Evolutionary conservation across 116 monocot genomes (phyloP), one percentile per base, ranked within the genome.

Genomic region (Zostera marina): DNA sequence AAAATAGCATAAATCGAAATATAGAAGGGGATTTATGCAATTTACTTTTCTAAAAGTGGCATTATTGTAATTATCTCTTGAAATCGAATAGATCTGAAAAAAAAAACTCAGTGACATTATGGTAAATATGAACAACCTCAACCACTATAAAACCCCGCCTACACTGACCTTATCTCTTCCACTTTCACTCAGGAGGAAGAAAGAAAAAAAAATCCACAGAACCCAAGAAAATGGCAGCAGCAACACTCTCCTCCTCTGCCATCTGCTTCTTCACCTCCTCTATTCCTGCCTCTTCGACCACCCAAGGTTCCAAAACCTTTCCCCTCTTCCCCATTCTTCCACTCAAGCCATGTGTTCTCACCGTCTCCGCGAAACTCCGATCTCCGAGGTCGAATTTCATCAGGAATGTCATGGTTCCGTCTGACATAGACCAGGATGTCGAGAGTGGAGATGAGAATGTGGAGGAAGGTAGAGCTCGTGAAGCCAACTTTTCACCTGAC

Each of bases 401-500:
- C 25, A 21, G 45, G 10, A 62, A 41, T 57, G 56, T 66, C 23
- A 14, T 39, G 10, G 66, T 58, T 3, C 47, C 69, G 17, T 62
- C 69, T 3, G 62, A 62, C 10, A n/a, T 59, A 24, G 71, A 65
- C 24, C 17, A 38, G 38, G 66, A 66, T 53, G 42, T 56, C 2
- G 64, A 43, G 63, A 39, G 19, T 9, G 44, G 4, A 32, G 32
- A 32, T 32, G 32, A 0, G 0, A 5, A 38, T 9, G 56, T 13
- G 40, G 54, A 47, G 8, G 63, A 23, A 45, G 44, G 23, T 1
- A 16, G 38, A 17, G 45, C 24, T 7, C 14, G 21, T 9, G 44
- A 70, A 56, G 23, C 47, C 54, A 56, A 15, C 39, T 65, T 71
- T 44, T 53, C 72, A 4, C 53, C 59, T 7, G 72, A 72, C 16